Evolutionary conservation across 257 asterid genomes (phyloP).

Genomic region (Fraxinus pennsylvanica): DNA sequence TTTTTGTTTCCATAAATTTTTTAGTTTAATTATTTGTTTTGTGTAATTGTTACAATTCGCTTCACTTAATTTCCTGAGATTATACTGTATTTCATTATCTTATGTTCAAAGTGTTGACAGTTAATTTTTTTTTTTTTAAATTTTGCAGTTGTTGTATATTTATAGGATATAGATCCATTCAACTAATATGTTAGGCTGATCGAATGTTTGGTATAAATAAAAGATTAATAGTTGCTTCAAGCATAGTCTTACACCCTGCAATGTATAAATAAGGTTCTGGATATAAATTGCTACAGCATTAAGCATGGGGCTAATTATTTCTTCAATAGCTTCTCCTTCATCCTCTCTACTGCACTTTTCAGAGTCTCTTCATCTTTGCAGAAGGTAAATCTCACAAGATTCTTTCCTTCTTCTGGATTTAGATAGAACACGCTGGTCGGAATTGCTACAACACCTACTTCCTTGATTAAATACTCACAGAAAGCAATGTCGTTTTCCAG

Average conservation of each 20-base stretch:
- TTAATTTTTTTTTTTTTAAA: too few species aligned
- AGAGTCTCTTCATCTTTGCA: conserved; percentile 87
- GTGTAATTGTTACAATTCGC: too few species aligned
- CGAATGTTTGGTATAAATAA: background rate
- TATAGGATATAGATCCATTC: too few species aligned
- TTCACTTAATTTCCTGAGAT: too few species aligned
- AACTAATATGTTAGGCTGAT: too few species aligned
- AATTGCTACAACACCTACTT: conserved; percentile 90
- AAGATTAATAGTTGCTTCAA: background rate
- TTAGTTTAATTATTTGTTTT: too few species aligned
- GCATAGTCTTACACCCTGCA: background rate
- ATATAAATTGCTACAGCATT: background rate
- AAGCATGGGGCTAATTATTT: conserved; percentile 26
- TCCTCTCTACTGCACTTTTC: conserved; percentile 60
- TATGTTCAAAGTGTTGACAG: too few species aligned
- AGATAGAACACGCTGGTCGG: conserved; percentile 92
- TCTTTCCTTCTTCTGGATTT: conserved; percentile 90
- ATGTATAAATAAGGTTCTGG: background rate
- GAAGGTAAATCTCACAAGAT: conserved; percentile 93
- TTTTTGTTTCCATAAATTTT: too few species aligned
- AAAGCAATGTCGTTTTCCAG: conserved; percentile 67
- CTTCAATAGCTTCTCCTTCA: conserved; percentile 58
- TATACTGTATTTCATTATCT: too few species aligned
- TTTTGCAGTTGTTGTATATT: too few species aligned
- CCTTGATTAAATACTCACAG: conserved; percentile 90